phyloP scores from a whole-genome alignment of 2,329 filamentous ascomycete species.

The Cephalotrichum gorgonifer region DNA sequence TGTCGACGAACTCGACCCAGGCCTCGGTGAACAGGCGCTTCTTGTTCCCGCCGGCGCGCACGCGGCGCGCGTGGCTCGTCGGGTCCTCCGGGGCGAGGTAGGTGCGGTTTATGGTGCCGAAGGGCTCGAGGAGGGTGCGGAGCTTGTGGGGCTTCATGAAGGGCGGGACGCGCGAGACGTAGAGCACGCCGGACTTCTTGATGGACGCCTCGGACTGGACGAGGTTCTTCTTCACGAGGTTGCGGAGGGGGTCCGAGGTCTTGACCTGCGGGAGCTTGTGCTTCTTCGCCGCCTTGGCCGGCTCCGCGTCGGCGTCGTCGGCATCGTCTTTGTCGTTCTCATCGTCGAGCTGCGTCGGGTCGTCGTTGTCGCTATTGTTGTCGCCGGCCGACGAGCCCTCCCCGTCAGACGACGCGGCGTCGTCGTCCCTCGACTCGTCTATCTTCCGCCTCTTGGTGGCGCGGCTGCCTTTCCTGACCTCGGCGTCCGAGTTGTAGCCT shows the following conservation, averaged over 20 bases:
- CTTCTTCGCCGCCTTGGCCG: slow-evolving; percentile 17
- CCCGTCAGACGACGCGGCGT: slow-evolving; percentile 26
- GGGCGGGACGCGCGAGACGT: slow-evolving; percentile 73
- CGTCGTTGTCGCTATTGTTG: no score
- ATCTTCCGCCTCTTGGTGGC: slow-evolving; percentile 55
- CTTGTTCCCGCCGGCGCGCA: slow-evolving; percentile 70
- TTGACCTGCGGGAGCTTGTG: slow-evolving; percentile 28
- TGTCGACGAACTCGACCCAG: slow-evolving; percentile 74
- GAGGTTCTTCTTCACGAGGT: slow-evolving; percentile 57
- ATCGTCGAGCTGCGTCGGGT: no score
- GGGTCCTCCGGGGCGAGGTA: slow-evolving; percentile 72
- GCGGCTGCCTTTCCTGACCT: slow-evolving; percentile 55
- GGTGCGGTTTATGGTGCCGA: slow-evolving; percentile 66
- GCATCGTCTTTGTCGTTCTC: slow-evolving; percentile 15
- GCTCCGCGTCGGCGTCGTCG: slow-evolving; percentile 18
- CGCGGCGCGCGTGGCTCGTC: slow-evolving; percentile 51
- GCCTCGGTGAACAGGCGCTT: slow-evolving; percentile 74
- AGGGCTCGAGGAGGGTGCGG: slow-evolving; percentile 62
- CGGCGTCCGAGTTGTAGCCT: slow-evolving; percentile 60
- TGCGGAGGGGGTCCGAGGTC: slow-evolving; percentile 5
- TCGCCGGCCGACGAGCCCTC: slow-evolving; percentile 22
- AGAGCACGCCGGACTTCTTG: slow-evolving; percentile 69
- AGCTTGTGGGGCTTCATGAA: slow-evolving; percentile 82
- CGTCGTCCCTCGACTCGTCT: slow-evolving; percentile 25
- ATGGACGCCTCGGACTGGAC: slow-evolving; percentile 53